These are phyloP conservation scores for Ogataea wickerhamii DNA, from an alignment of 805 yeast genomes.

Conservation along the genomic window DNA sequence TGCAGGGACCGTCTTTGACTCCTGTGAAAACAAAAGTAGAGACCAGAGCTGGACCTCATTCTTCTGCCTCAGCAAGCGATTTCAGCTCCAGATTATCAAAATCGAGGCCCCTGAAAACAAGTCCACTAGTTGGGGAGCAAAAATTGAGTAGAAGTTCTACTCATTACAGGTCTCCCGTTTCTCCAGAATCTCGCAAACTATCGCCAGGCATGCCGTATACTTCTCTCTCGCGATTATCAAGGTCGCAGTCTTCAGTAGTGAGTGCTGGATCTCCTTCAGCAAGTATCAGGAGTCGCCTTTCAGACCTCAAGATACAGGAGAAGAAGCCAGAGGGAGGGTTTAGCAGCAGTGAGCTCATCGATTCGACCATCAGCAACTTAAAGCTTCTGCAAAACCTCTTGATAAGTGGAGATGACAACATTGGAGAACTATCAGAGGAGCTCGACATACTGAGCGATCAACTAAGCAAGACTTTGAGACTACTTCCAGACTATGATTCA, in stretches of 20 bases:
- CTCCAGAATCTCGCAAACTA: constrained; percentile 6
- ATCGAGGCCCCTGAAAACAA: not conserved
- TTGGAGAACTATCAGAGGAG: not conserved
- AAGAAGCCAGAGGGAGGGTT: not conserved
- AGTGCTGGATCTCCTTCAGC: constrained; percentile 8
- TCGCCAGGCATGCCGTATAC: constrained; percentile 10
- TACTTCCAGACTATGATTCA: constrained; percentile 21
- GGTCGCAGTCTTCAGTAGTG: constrained; percentile 11
- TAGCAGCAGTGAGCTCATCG: constrained; percentile 1
- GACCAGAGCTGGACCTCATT: constrained; percentile 7
- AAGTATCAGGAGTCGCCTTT: constrained; percentile 12
- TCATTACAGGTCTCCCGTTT: constrained; percentile 8
- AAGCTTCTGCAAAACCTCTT: constrained; percentile 11
- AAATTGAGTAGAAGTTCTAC: constrained; percentile 6
- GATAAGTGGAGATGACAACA: constrained; percentile 4
- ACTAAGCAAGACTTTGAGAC: constrained; percentile 13
- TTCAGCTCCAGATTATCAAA: not conserved
- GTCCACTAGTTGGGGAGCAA: constrained; percentile 6
- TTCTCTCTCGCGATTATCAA: constrained; percentile 10
- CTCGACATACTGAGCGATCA: constrained; percentile 9
- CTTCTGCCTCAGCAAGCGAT: constrained; percentile 1
- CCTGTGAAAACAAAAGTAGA: constrained; percentile 9
- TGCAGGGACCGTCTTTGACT: constrained; percentile 16
- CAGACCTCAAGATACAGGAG: constrained; percentile 11
- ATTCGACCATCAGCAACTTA: constrained; percentile 6